A percentile compares a stretch with the other conserved stretches of the same genome.
Conservation (phyloP, 768 basidiomycete genomes). For the Cystoderma amianthinum region DNA sequence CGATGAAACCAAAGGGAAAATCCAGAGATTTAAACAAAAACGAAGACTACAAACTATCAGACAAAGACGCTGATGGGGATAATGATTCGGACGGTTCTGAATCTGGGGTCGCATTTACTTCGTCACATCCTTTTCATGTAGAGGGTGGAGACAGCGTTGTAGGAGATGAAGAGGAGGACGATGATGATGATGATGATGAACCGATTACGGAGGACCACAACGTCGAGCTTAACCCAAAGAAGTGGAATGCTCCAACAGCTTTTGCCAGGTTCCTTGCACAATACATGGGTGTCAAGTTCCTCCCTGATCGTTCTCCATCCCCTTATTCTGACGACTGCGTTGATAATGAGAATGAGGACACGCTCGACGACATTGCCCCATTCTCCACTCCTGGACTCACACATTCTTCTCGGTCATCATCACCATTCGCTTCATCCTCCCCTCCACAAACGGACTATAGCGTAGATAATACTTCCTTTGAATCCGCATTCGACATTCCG, state of each 20-base stretch:
- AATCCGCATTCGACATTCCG: neutral
- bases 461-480: neutral
- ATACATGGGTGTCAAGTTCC: conserved; percentile 17
- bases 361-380: conserved; percentile 2
- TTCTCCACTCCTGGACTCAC: conserved; percentile 13
- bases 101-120: neutral
- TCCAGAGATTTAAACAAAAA: too few relatives aligned
- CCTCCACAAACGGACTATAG: neutral
- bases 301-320: neutral
- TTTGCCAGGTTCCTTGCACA: conserved; percentile 22
- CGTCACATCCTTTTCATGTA: conserved; percentile 3
- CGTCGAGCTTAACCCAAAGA: conserved; percentile 9
- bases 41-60: neutral
- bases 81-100: conserved; percentile 1
- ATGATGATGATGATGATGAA: conserved; percentile 1
- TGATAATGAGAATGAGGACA: conserved; percentile 14
- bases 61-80: conserved; percentile 5
- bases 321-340: conserved; percentile 10
- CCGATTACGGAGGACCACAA: neutral
- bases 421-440: conserved; percentile 2
- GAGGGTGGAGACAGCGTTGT: conserved; percentile 9
- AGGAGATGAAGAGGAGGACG: conserved; percentile 11
- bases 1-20: too few relatives aligned
- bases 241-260: conserved; percentile 23
- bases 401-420: conserved; percentile 4